Base-by-base conservation (phyloP, 495 filamentous ascomycete species). In the Usnea hakonensis region DNA sequence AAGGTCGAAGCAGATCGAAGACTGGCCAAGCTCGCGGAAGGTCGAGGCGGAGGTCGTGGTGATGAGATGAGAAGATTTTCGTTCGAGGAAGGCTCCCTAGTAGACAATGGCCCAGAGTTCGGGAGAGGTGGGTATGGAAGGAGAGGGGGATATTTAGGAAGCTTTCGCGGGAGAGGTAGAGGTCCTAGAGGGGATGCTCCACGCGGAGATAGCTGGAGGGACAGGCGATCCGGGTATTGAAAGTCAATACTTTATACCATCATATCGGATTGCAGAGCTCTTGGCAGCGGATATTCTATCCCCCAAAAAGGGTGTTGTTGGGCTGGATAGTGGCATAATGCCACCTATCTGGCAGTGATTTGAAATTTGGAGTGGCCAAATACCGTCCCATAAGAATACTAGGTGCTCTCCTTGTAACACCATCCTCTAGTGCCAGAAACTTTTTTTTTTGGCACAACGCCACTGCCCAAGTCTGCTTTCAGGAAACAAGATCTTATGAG, bases 51-150 rank as follows among this genome's bases (percentile, higher is more conserved):
- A 13, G 71, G 77, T 41, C 75, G 83, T 33, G 84, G 83, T 41
- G 83, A 84, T 46, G 83, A 90, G 30, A 85, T 85, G 71, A 82
- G 87, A 55, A 79, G 89, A 36, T 93, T 88, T 71, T 87, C 85
- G 0, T 96, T 95, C 68, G 89, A 95, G 74, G 78, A 88, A 60
- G 81, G 78, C 1, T 50, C 71, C 0, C 79, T 95, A 52, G 87
- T 95, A 53, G 90, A 95, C 72, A 75, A 82, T 63, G 91, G 90
- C 4, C 80, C 81, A 7, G 90, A 95, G 70, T 84, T 84, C 65
- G 78, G 70, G 53, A 70, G 78, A 61, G 75, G 78, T 30, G 72
- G 75, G 23, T 65, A 64, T 55, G 71, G 76, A 44, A 67, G 76
- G n/a, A 63, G 72, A 37, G 68, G 71, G 62, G 69, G 74, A 13